Conservation (phyloP, 768 basidiomycete species). For the Glaciozyma martinii region DNA sequence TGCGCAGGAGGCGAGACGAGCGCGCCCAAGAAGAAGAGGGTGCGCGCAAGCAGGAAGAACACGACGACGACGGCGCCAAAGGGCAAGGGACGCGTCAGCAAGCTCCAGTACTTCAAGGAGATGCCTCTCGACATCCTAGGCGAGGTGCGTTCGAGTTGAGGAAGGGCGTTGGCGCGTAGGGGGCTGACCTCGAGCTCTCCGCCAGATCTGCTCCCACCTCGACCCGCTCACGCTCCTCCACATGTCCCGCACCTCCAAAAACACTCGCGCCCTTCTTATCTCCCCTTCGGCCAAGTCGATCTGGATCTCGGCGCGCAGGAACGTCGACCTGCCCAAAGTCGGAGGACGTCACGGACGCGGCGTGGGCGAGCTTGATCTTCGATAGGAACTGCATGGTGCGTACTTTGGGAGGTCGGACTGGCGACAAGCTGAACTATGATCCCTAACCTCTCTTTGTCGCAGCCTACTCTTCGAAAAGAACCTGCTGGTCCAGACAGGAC, state of each 20-base stretch:
- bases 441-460: too few relatives aligned
- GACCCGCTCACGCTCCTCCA: slow-evolving; percentile 11
- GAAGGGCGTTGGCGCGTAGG: neutral
- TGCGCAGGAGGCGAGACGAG: too few relatives aligned
- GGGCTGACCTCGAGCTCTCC: too few relatives aligned
- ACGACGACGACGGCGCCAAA: too few relatives aligned
- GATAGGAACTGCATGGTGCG: neutral
- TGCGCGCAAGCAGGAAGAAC: neutral
- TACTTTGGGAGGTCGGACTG: too few relatives aligned
- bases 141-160: too few relatives aligned
- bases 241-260: slow-evolving; percentile 3
- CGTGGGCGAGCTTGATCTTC: neutral
- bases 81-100: neutral
- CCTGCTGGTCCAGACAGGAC: too few relatives aligned
- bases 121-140: neutral
- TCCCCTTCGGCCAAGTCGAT: neutral
- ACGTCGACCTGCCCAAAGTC: neutral
- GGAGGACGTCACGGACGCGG: slow-evolving; percentile 2
- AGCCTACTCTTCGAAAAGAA: too few relatives aligned
- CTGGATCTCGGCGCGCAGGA: neutral
- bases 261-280: neutral
- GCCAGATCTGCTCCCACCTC: slow-evolving; percentile 4
- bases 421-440: too few relatives aligned
- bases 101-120: neutral
- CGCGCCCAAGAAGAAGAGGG: too few relatives aligned